Evolutionary conservation across 2,329 filamentous ascomycete species (phyloP).

Genomic region (Cordyceps tenuipes): DNA sequence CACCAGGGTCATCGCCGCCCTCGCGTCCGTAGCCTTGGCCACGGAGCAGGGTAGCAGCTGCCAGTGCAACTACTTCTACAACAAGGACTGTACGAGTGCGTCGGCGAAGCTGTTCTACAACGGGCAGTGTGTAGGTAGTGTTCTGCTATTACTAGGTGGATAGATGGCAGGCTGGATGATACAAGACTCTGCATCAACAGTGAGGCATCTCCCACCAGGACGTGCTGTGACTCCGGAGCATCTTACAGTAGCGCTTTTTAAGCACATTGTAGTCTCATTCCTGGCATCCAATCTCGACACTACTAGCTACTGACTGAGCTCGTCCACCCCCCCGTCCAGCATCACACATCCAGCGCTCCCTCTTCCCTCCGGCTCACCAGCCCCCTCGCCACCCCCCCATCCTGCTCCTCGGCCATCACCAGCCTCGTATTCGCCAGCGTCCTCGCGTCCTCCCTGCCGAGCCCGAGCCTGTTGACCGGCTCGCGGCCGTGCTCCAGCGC

Average conservation of each 20-base stretch:
- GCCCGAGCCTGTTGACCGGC: conserved; percentile 1
- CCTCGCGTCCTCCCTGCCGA: not conserved
- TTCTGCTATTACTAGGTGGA: not conserved
- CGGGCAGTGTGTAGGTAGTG: not conserved
- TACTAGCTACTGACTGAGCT: not conserved
- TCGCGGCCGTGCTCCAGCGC: not conserved
- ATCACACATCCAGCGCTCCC: not conserved
- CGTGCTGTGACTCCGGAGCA: too few species aligned
- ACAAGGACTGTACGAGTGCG: not conserved
- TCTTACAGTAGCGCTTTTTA: too few species aligned
- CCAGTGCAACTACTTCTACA: not conserved
- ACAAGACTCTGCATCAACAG: too few species aligned
- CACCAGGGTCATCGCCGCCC: too few species aligned
- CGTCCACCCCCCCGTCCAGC: too few species aligned
- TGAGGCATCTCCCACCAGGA: too few species aligned
- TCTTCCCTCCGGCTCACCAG: not conserved
- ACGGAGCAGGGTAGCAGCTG: not conserved
- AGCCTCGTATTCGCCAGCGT: not conserved
- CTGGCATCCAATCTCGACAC: not conserved
- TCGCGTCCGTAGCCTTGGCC: too few species aligned
- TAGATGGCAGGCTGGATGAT: not conserved
- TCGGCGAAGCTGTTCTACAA: not conserved
- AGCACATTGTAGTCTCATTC: too few species aligned
- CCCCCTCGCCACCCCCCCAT: not conserved
- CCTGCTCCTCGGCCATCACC: not conserved